phyloP scores from a whole-genome alignment of 2,329 filamentous ascomycete genomes.

The Claviceps pusilla region DNA sequence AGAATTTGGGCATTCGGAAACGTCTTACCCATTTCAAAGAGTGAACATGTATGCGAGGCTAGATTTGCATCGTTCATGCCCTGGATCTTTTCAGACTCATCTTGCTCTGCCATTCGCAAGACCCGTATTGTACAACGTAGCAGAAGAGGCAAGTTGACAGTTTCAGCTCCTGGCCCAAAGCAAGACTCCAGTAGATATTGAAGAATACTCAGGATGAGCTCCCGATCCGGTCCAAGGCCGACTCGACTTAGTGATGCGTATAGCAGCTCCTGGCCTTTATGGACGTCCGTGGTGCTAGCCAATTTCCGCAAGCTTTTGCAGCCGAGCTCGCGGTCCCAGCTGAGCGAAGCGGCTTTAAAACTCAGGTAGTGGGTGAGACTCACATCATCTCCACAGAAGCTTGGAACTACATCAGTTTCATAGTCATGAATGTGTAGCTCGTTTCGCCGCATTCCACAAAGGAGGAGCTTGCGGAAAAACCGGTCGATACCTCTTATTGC shows the following conservation, averaged over 20 bases:
- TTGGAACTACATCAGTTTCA: constrained; percentile 44
- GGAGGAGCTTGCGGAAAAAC: constrained; percentile 55
- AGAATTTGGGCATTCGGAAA: not conserved
- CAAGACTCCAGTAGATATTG: constrained; percentile 18
- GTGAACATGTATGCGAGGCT: constrained; percentile 36
- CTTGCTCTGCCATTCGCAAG: constrained; percentile 27
- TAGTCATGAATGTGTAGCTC: constrained; percentile 16
- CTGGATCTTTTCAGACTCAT: constrained; percentile 10
- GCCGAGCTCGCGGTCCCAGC: constrained; percentile 42
- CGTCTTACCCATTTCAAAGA: constrained; percentile 29
- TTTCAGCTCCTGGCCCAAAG: constrained; percentile 8
- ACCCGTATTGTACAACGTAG: constrained; percentile 38
- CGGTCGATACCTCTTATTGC: constrained; percentile 54
- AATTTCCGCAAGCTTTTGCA: constrained; percentile 43
- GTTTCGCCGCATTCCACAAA: constrained; percentile 45
- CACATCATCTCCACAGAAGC: constrained; percentile 38
- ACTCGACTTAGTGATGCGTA: constrained; percentile 73
- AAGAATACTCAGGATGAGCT: constrained; percentile 32
- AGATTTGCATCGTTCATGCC: constrained; percentile 5
- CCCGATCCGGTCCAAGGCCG: constrained; percentile 46
- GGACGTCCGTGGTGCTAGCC: constrained; percentile 35
- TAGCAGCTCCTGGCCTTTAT: constrained; percentile 39
- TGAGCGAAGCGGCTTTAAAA: constrained; percentile 55
- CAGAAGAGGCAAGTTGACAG: constrained; percentile 21
- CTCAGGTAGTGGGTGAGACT: constrained; percentile 55